Evolutionary conservation across 192 early-diverging fungal species (phyloP).

Genomic region (Entophlyctis luteolus): DNA sequence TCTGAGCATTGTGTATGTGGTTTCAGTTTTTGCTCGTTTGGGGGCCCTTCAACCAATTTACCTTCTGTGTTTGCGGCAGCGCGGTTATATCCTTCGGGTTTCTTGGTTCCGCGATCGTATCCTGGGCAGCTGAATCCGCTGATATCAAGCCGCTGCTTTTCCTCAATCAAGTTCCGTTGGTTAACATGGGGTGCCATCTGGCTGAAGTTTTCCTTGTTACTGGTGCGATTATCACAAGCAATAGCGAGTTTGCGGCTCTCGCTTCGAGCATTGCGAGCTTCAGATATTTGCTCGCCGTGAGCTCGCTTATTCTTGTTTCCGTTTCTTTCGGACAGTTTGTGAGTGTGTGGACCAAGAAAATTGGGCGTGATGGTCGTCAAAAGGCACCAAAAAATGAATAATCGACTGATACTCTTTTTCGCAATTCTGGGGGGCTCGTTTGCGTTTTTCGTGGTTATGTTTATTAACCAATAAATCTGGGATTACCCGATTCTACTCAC

Average conservation of each 20-base stretch:
- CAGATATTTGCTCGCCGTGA: background rate
- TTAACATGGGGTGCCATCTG: background rate
- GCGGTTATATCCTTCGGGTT: background rate
- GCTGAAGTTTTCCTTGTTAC: constrained; percentile 11
- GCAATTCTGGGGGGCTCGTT: too few species aligned
- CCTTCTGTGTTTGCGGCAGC: background rate
- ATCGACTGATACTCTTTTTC: too few species aligned
- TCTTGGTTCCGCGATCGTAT: background rate
- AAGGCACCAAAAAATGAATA: constrained; percentile 23
- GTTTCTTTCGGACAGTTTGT: background rate
- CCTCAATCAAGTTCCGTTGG: constrained; percentile 10
- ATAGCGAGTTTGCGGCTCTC: background rate
- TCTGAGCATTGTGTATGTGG: background rate
- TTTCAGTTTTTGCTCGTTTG: background rate
- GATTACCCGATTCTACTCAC: too few species aligned
- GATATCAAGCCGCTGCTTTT: too few species aligned
- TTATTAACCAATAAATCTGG: too few species aligned
- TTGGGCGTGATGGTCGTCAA: constrained; percentile 27
- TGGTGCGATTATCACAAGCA: background rate
- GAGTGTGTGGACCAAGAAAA: constrained; percentile 2
- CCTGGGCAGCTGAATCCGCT: background rate
- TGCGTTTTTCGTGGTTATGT: too few species aligned
- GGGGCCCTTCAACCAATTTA: background rate
- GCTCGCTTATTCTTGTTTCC: background rate
- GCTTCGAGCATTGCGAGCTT: background rate